Conservation (phyloP, 2,329 filamentous ascomycete species). For the Tolypocladium ophioglossoides region DNA sequence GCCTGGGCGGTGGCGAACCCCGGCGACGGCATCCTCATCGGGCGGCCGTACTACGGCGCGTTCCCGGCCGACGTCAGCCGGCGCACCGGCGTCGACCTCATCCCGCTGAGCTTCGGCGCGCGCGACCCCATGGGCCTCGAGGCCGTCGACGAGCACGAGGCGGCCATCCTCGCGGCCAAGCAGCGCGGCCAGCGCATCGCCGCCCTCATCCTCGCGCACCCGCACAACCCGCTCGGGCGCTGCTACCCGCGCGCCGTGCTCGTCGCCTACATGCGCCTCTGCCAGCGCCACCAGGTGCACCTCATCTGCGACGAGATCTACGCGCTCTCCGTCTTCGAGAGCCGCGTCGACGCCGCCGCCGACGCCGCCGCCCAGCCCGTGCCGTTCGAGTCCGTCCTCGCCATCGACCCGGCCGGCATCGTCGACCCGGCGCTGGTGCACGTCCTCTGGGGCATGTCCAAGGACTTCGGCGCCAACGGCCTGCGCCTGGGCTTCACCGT, state of each 20-base stretch:
- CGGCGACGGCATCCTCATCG: slow-evolving; percentile 29
- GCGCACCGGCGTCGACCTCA: slow-evolving; percentile 29
- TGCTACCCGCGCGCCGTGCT: slow-evolving; percentile 32
- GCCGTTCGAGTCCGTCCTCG: slow-evolving; percentile 34
- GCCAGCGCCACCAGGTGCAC: slow-evolving; percentile 36
- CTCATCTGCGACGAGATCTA: slow-evolving; percentile 41
- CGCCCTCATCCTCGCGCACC: slow-evolving; percentile 38
- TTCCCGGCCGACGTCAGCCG: slow-evolving; percentile 34
- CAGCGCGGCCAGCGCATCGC: slow-evolving; percentile 28
- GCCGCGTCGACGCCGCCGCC: slow-evolving; percentile 15
- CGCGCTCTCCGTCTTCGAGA: slow-evolving; percentile 40
- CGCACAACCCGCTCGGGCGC: slow-evolving; percentile 40
- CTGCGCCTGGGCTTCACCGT: slow-evolving; percentile 40
- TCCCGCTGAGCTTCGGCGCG: slow-evolving; percentile 31
- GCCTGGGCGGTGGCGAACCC: slow-evolving; percentile 28
- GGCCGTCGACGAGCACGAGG: slow-evolving; percentile 33
- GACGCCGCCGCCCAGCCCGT: slow-evolving; percentile 11
- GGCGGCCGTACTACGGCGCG: slow-evolving; percentile 35
- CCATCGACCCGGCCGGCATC: slow-evolving; percentile 28
- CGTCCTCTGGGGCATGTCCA: slow-evolving; percentile 34
- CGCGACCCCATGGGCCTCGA: slow-evolving; percentile 30
- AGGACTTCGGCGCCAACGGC: slow-evolving; percentile 48
- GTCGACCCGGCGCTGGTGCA: slow-evolving; percentile 41
- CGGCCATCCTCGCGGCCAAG: slow-evolving; percentile 26
- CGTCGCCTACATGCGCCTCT: slow-evolving; percentile 32